Evolutionary conservation across 805 yeast species (phyloP).

Genomic region (Blastobotrys robertii): DNA sequence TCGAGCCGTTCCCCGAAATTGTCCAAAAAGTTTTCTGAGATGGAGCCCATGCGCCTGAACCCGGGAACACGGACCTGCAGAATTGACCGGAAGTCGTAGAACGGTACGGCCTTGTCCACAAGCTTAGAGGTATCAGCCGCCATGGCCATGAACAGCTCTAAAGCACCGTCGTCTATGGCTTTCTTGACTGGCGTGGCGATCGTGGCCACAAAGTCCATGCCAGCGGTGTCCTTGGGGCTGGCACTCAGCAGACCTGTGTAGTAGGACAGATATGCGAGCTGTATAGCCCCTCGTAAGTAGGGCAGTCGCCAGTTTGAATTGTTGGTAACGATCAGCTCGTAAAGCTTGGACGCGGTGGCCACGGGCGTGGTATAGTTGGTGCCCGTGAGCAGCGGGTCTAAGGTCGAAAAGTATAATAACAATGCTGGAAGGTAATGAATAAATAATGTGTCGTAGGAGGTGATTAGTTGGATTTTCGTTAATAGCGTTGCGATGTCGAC

Average conservation of each 20-base stretch:
- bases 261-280: conserved; percentile 15
- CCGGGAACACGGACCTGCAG: conserved; percentile 25
- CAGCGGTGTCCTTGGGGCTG: neutral
- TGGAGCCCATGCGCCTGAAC: conserved; percentile 8
- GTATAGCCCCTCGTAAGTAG: conserved; percentile 22
- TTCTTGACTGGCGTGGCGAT: conserved; percentile 19
- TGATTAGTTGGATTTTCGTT: conserved; percentile 38
- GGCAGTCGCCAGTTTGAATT: conserved; percentile 18
- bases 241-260: conserved; percentile 11
- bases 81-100: conserved; percentile 18
- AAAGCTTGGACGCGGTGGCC: conserved; percentile 11
- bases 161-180: conserved; percentile 29
- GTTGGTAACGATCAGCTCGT: neutral
- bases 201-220: conserved; percentile 16
- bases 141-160: conserved; percentile 30
- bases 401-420: conserved; percentile 8
- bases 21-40: conserved; percentile 6
- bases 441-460: conserved; percentile 53
- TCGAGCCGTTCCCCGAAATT: conserved; percentile 17
- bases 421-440: conserved; percentile 38
- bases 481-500: conserved; percentile 32
- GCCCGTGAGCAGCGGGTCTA: conserved; percentile 10
- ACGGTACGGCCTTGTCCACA: conserved; percentile 6
- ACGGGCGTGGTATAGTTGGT: conserved; percentile 3
- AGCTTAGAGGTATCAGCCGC: conserved; percentile 24